A percentile compares a stretch with the other conserved stretches of the same genome.
Evolutionary conservation across 169 alveolate genomes (phyloP).

Genomic region (Sarcocystis neurona): DNA sequence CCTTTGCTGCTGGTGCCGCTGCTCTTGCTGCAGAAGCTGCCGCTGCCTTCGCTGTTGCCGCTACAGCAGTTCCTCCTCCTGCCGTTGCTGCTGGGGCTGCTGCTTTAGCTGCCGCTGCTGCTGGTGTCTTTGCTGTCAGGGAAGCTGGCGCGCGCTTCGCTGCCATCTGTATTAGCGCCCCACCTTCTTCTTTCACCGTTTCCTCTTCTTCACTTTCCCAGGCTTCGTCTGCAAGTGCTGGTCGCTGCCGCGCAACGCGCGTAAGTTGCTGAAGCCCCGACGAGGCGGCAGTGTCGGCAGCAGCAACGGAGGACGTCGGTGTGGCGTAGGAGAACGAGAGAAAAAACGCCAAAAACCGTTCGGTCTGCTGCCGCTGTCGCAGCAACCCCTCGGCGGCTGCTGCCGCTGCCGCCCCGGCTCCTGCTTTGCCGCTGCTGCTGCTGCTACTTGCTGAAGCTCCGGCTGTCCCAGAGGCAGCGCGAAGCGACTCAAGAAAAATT

Average conservation of each 20-base stretch:
- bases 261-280: background rate
- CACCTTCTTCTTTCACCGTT: too few species aligned
- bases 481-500: too few species aligned
- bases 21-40: background rate
- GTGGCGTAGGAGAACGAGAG: background rate
- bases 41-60: background rate
- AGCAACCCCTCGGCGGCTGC: background rate
- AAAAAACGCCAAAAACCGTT: slow-evolving; percentile 5
- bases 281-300: background rate
- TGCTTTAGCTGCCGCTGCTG: too few species aligned
- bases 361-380: slow-evolving; percentile 17
- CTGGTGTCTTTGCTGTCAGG: too few species aligned
- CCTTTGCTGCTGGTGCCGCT: background rate
- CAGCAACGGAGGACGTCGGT: background rate
- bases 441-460: too few species aligned
- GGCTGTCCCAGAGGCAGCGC: too few species aligned
- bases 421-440: background rate
- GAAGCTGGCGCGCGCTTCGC: too few species aligned
- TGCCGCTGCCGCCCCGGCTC: background rate
- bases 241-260: too few species aligned
- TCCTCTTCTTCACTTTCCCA: too few species aligned
- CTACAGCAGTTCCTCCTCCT: background rate
- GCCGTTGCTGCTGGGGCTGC: slow-evolving; percentile 16
- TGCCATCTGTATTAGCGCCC: too few species aligned
- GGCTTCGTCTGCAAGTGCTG: too few species aligned